phyloP scores from a whole-genome alignment of 176 grass and related monocot species.

The Ensete ventricosum region DNA sequence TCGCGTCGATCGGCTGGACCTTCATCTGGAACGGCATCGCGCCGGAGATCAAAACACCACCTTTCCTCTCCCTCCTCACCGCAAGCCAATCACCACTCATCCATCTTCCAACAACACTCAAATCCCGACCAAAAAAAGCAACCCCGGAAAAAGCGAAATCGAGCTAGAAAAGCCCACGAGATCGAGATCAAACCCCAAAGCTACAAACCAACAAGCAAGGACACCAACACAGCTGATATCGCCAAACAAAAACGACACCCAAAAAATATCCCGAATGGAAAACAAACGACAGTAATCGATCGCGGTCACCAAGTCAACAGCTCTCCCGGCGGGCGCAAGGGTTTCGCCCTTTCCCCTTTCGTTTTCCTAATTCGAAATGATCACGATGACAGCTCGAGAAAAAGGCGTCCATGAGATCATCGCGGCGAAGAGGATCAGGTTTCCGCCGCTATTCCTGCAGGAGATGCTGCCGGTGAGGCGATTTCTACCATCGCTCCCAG shows the following conservation, averaged over 20 bases:
- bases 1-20: slow-evolving; percentile 60
- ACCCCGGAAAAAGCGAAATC: not conserved
- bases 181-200: not conserved
- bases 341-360: not conserved
- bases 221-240: not conserved
- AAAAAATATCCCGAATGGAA: not conserved
- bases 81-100: not conserved
- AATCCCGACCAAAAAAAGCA: not conserved
- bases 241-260: not conserved
- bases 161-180: not conserved
- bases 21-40: slow-evolving; percentile 39
- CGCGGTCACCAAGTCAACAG: not conserved
- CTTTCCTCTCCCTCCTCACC: not conserved
- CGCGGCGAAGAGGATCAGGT: not conserved
- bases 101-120: not conserved
- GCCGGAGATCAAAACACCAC: not conserved
- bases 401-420: not conserved
- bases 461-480: not conserved
- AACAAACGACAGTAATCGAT: not conserved
- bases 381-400: not conserved
- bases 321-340: not conserved
- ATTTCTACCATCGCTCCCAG: not conserved
- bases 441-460: not conserved
- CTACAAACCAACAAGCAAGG: not conserved
- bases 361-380: not conserved